Evolutionary conservation across 164 flowering plant genomes (phyloP), one percentile per base, ranked within the genome.

Genomic region (Cinnamomum chago): DNA sequence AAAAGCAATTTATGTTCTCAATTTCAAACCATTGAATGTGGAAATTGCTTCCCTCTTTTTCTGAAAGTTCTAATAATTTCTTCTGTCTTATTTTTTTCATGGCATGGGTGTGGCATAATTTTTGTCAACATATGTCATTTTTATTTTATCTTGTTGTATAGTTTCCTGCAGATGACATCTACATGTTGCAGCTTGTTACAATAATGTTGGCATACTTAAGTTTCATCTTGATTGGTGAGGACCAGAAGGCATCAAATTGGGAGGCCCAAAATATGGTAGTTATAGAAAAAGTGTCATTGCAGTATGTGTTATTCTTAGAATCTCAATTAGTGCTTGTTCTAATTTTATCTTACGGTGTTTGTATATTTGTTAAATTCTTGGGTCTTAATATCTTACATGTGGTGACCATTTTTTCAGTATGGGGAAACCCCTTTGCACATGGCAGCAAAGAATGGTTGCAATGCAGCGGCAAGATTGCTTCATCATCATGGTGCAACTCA

Each of bases 361-460:
- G 20, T 68, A 28, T 66, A 35, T 66, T 70, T 50, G 50, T 72
- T 78, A 24, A 64, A 30, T 30, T 18, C 25, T 13, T 22, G 22
- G 28, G 20, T 62, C 69, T 62, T 72, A 65, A 76, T 28, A 33
- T 77, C 58, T 52, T 13, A 15, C 30, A 68, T 64, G 62, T 73
- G 35, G 58, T 60, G 5, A 24, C 66, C 33, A 65, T 24, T 30
- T 30, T 68, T 80, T 79, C 91, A 94, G 99, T 92, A 94, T 84
- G 98, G 99, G 68, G 97, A 96, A 85, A 94, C 97, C 74, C 97
- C 99, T 27, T 84, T 96, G 81, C 98, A 94, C 79, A 91, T 94
- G 95, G 99, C 98, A 13, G 92, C 99, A 65, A 96, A 96, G 87
- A 94, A 96, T 86, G 98, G 98, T 3, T 87, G 97, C 82, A 86